Conservation (phyloP, 345 rosid species). For the Linum usitatissimum region DNA sequence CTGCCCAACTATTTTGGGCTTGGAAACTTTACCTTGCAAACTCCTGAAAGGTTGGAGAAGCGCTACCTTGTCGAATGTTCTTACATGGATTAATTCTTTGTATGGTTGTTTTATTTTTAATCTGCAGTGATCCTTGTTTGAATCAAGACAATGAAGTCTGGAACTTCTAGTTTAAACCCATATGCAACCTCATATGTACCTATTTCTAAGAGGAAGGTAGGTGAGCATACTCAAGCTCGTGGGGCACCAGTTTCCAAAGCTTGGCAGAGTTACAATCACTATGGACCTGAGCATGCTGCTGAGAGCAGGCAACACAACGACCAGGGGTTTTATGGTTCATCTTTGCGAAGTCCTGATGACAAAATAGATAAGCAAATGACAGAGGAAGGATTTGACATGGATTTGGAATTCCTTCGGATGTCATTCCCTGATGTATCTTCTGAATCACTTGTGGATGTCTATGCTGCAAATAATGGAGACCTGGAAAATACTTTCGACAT, state of each 20-base stretch:
- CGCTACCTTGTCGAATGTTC: not conserved
- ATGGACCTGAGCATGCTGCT: constrained; percentile 18
- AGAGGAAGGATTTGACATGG: constrained; percentile 62
- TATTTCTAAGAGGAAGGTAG: constrained; percentile 43
- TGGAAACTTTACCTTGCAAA: not conserved
- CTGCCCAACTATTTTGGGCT: not conserved
- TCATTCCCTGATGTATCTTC: constrained; percentile 54
- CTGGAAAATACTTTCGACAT: constrained; percentile 73
- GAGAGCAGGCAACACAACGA: constrained; percentile 25
- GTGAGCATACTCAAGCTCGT: constrained; percentile 12
- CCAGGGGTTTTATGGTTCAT: constrained; percentile 23
- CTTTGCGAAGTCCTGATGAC: constrained; percentile 19
- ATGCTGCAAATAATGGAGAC: constrained; percentile 61
- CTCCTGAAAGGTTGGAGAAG: not conserved
- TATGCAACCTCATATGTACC: constrained; percentile 71
- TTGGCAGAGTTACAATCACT: constrained; percentile 21
- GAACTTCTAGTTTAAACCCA: constrained; percentile 61
- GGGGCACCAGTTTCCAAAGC: constrained; percentile 12
- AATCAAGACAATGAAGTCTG: constrained; percentile 42
- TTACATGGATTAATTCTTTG: not conserved
- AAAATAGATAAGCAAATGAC: constrained; percentile 30
- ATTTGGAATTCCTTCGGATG: constrained; percentile 56
- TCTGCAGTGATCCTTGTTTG: constrained; percentile 12
- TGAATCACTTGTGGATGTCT: constrained; percentile 64
- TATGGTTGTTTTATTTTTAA: constrained; percentile 3